A percentile compares a stretch with the other conserved stretches of the same genome.
These are phyloP conservation scores for Bondarzewia mesenterica DNA, from an alignment of 1,284 basidiomycete species.

Conservation along the genomic window DNA sequence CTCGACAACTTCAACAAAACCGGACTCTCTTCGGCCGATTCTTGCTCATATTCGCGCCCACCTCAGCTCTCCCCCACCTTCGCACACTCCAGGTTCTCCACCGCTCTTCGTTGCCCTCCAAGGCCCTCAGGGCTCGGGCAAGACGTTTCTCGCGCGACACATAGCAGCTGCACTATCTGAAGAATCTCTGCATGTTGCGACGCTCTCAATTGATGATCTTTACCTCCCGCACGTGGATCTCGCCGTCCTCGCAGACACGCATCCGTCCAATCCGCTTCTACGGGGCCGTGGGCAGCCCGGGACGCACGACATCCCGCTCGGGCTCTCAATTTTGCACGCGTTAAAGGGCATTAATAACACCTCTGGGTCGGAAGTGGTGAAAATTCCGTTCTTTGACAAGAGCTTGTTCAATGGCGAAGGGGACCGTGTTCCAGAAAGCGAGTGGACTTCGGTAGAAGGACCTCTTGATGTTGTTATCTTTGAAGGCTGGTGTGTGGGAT, in stretches of 20 bases:
- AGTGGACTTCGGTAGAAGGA: conserved; percentile 31
- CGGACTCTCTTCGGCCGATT: not conserved
- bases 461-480: conserved; percentile 82
- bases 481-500: conserved; percentile 81
- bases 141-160: conserved; percentile 60
- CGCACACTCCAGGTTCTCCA: conserved; percentile 19
- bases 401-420: conserved; percentile 73
- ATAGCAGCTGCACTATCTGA: conserved; percentile 42
- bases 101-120: conserved; percentile 77
- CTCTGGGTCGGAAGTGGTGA: conserved; percentile 25
- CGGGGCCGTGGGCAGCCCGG: conserved; percentile 81
- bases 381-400: conserved; percentile 85
- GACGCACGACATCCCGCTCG: conserved; percentile 75
- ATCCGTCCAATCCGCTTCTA: conserved; percentile 60
- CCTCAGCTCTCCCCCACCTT: conserved; percentile 30
- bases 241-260: conserved; percentile 37
- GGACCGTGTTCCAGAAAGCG: conserved; percentile 53
- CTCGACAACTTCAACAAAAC: not conserved
- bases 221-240: conserved; percentile 68
- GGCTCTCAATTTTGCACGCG: conserved; percentile 38
- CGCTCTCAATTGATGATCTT: conserved; percentile 81
- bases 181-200: conserved; percentile 44
- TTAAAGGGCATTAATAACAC: conserved; percentile 41
- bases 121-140: conserved; percentile 83
- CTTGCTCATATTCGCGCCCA: conserved; percentile 33